A percentile compares a stretch with the other conserved stretches of the same genome.
phyloP scores from a whole-genome alignment of 768 basidiomycete genomes.

The Hygrophoropsis aurantiaca region DNA sequence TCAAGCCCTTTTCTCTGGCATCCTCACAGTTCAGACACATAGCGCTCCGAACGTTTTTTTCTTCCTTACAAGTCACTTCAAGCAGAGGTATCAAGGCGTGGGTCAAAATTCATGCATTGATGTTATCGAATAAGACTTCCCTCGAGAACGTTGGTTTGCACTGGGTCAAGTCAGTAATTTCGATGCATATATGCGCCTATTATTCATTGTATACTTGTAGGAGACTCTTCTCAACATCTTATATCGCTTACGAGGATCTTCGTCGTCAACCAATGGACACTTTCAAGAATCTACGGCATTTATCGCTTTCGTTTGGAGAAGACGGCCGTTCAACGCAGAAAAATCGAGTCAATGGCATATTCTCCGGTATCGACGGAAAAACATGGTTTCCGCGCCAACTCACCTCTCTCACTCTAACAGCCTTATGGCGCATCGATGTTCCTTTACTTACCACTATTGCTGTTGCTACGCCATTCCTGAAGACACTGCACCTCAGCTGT shows the following conservation, averaged over 20 bases:
- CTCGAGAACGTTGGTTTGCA: constrained; percentile 29
- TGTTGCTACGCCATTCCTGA: constrained; percentile 43
- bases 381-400: constrained; percentile 31
- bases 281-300: constrained; percentile 35
- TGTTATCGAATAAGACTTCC: constrained; percentile 18
- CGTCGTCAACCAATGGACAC: constrained; percentile 21
- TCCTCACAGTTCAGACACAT: constrained; percentile 44
- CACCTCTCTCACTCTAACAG: constrained; percentile 48
- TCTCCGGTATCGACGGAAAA: constrained; percentile 26
- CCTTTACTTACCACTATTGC: constrained; percentile 49
- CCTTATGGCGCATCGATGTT: constrained; percentile 57
- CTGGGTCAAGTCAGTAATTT: constrained; percentile 46
- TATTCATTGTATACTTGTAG: constrained; percentile 12
- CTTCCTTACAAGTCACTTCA: constrained; percentile 16
- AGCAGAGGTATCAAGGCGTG: constrained; percentile 23
- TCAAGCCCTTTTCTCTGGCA: constrained; percentile 40
- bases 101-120: constrained; percentile 32
- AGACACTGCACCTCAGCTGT: constrained; percentile 54
- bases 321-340: constrained; percentile 49
- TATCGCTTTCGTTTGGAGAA: constrained; percentile 42
- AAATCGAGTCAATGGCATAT: constrained; percentile 32
- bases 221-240: constrained; percentile 16
- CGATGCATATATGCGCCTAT: constrained; percentile 16
- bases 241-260: neutral
- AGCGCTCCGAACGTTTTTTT: constrained; percentile 37